Percentiles rank a stretch among this genome's conserved stretches.
Evolutionary conservation across 177 flowering plant species (phyloP).

Genomic region (Vitis hybrid): DNA sequence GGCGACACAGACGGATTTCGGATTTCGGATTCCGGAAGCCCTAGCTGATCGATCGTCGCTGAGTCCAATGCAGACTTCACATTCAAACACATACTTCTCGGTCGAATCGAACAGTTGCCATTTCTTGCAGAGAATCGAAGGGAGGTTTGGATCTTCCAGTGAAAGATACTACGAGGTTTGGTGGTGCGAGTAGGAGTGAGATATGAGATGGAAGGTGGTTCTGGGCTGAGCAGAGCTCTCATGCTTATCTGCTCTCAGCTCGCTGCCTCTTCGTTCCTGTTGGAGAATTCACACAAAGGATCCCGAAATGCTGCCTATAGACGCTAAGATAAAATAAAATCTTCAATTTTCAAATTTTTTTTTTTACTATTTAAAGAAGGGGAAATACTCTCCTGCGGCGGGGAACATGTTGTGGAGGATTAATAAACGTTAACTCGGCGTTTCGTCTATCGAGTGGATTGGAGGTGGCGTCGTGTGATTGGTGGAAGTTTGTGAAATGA

Average conservation of each 20-base stretch:
- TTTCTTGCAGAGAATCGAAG: constrained; percentile 1
- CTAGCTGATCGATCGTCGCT: constrained; percentile 39
- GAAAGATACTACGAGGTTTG: not conserved
- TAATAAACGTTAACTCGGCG: too few relatives aligned
- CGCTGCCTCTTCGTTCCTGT: too few relatives aligned
- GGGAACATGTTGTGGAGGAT: too few relatives aligned
- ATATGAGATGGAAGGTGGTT: constrained; percentile 15
- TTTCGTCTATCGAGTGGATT: too few relatives aligned
- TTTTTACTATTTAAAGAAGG: too few relatives aligned
- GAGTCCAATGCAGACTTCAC: constrained; percentile 46
- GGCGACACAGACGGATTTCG: constrained; percentile 70
- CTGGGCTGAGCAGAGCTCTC: constrained; percentile 40
- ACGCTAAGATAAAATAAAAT: too few relatives aligned
- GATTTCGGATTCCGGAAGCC: constrained; percentile 39
- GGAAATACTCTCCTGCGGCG: too few relatives aligned
- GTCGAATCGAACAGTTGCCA: constrained; percentile 5
- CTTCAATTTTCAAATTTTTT: too few relatives aligned
- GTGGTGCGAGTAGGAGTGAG: constrained; percentile 16
- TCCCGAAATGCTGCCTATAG: too few relatives aligned
- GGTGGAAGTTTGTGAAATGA: too few relatives aligned
- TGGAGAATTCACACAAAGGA: too few relatives aligned
- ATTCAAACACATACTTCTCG: constrained; percentile 8
- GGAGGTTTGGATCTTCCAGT: constrained; percentile 8
- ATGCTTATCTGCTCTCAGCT: constrained; percentile 15
- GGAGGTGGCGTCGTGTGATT: too few relatives aligned